A percentile compares a stretch with the other conserved stretches of the same genome.
Conservation (phyloP, 148 eudicot genomes). For the Fallopia convolvulus region DNA sequence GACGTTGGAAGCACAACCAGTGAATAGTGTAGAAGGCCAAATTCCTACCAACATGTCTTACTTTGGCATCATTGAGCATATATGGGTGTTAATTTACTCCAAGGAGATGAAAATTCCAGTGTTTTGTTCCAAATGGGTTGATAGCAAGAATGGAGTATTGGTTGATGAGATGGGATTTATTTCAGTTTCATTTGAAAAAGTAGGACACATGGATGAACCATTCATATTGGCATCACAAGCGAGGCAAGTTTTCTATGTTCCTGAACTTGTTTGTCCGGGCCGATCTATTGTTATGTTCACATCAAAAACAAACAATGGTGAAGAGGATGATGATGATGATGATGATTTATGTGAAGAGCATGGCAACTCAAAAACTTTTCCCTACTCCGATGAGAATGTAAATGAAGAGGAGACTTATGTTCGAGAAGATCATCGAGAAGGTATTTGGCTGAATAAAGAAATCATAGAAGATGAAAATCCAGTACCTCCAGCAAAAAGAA, state of each 20-base stretch:
- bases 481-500: too few species aligned
- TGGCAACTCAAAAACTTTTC: neutral
- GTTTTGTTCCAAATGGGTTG: constrained; percentile 6
- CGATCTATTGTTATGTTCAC: neutral
- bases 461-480: too few species aligned
- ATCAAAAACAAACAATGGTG: neutral
- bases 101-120: neutral
- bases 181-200: too few species aligned
- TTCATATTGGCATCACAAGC: neutral
- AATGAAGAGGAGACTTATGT: neutral
- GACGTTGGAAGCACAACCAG: neutral
- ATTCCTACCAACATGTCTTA: neutral
- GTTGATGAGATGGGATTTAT: too few species aligned
- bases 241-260: constrained; percentile 6
- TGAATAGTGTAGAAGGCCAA: neutral
- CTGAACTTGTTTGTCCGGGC: neutral
- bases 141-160: neutral
- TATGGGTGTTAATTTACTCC: neutral
- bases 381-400: neutral
- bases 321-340: neutral
- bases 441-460: too few species aligned
- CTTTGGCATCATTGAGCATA: constrained; percentile 6
- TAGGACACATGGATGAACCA: too few species aligned
- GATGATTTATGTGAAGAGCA: neutral
- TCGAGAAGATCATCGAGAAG: neutral